Evolutionary conservation across 1,284 basidiomycete species (phyloP).

Genomic region (Leccinum subfulvum): DNA sequence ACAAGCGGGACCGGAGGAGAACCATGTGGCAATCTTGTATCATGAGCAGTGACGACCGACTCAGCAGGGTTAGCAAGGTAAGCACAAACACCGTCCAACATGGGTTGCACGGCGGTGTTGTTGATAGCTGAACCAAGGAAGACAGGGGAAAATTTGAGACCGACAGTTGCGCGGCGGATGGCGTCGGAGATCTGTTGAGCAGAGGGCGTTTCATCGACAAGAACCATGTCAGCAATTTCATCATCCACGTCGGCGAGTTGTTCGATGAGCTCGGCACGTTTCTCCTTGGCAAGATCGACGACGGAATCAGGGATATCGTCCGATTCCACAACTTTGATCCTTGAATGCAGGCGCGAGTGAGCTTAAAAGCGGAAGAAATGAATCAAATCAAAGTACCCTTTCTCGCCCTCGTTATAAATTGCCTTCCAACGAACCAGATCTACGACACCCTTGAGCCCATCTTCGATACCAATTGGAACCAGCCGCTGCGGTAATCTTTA

Average conservation of each 20-base stretch:
- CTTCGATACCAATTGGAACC: slow-evolving; percentile 92
- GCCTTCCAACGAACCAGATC: slow-evolving; percentile 96
- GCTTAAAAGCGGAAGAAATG: not conserved
- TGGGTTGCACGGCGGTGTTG: slow-evolving; percentile 93
- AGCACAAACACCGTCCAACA: slow-evolving; percentile 92
- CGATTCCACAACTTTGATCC: slow-evolving; percentile 76
- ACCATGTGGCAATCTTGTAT: slow-evolving; percentile 66
- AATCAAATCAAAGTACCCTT: slow-evolving; percentile 68
- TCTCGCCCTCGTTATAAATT: slow-evolving; percentile 91
- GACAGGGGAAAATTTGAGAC: slow-evolving; percentile 92
- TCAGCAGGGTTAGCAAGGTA: slow-evolving; percentile 94
- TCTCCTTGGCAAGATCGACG: slow-evolving; percentile 71
- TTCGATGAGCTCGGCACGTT: slow-evolving; percentile 91
- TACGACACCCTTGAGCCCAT: slow-evolving; percentile 86
- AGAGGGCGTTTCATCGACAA: slow-evolving; percentile 81
- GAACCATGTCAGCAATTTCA: slow-evolving; percentile 86
- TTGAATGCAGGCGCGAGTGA: slow-evolving; percentile 30
- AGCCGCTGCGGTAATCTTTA: slow-evolving; percentile 92
- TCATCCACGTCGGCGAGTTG: slow-evolving; percentile 97
- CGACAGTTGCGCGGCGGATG: slow-evolving; percentile 86
- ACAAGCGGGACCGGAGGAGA: slow-evolving; percentile 73
- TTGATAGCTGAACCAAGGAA: slow-evolving; percentile 98
- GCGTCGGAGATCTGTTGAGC: slow-evolving; percentile 78
- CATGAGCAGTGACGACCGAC: slow-evolving; percentile 78
- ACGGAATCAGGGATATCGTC: slow-evolving; percentile 87